phyloP scores from a whole-genome alignment of 345 rosid genomes.

The Hibiscus tridactylites region DNA sequence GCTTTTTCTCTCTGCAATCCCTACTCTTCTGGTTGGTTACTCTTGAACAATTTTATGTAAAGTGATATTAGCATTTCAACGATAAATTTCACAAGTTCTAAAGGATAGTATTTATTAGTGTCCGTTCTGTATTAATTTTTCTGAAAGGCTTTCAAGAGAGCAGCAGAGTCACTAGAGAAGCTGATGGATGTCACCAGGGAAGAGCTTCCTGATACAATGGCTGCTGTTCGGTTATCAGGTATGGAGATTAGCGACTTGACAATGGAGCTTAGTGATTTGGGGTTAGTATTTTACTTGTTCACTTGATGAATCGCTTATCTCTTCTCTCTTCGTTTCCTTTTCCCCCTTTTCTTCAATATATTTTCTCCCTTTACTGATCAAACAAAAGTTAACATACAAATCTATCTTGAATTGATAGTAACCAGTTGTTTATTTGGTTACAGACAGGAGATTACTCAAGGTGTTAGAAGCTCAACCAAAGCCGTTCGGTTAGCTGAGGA shows the following conservation, averaged over 20 bases:
- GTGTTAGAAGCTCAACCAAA: conserved; percentile 68
- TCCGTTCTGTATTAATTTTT: background rate
- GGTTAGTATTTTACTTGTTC: conserved; percentile 33
- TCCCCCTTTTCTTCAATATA: background rate
- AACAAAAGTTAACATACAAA: background rate
- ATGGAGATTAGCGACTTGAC: conserved; percentile 96
- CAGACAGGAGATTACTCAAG: conserved; percentile 81
- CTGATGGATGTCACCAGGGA: conserved; percentile 80
- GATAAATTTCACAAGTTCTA: background rate
- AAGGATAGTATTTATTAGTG: background rate
- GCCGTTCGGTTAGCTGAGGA: conserved; percentile 85
- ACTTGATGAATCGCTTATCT: background rate
- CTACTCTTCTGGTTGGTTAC: conserved; percentile 63
- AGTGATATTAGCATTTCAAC: background rate
- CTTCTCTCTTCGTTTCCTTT: background rate
- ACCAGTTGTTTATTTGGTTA: background rate
- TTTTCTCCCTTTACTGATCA: background rate
- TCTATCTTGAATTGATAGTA: background rate
- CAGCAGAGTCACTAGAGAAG: conserved; percentile 81
- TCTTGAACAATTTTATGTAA: background rate
- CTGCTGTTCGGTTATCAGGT: conserved; percentile 76
- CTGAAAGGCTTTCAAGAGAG: conserved; percentile 67
- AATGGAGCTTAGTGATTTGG: conserved; percentile 82
- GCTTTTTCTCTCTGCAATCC: conserved; percentile 82
- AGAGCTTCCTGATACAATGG: conserved; percentile 93